Base-by-base conservation (phyloP, 1,139 yeast species). In the Taphrina communis region DNA sequence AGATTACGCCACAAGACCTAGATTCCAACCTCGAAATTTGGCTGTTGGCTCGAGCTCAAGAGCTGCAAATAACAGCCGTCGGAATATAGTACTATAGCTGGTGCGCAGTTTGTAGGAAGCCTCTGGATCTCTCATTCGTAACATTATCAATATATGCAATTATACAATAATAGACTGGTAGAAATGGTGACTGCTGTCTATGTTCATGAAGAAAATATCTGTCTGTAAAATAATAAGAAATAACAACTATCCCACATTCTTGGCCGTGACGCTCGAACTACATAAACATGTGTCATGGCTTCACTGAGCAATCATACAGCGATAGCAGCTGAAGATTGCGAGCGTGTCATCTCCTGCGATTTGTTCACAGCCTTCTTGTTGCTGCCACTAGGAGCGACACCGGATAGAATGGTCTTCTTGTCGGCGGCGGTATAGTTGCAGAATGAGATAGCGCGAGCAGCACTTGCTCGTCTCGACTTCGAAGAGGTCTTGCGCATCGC, bases 281-380 rank as follows among this genome's bases (percentile, higher is more conserved):
- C 11, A 14, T 11, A 39, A 14, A 2, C 11, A 9, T 39, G 14
- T 39, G 42, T 3, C 2, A 39, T 44, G 17, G n/a, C 9, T 14
- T 14, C n/a, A 12, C 2, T 7, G 12, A 7, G 8, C 36, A 2
- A 21, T n/a, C n/a, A 50, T 8, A 50, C 53, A 11, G 87, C 84
- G 74, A 86, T 56, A 39, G 60, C 60, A 6, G 36, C 48, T 14
- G 60, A 38, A 8, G 60, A 38, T 12, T 25, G 21, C 3, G 60
- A 56, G 12, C 58, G 58, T 8, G 50, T 21, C 60, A 56, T 56
- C 36, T 56, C 60, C 39, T 39, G 48, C 31, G 50, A 6, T 19
- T 56, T 56, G 50, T 7, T 17, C 2, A 52, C 58, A 1, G 59
- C 41, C 36, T 66, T 66, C 59, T 66, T 66, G n/a, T 59, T 60